Evolutionary conservation across 2,329 filamentous ascomycete genomes (phyloP).

Genomic region (Drechslerella stenobrocha): DNA sequence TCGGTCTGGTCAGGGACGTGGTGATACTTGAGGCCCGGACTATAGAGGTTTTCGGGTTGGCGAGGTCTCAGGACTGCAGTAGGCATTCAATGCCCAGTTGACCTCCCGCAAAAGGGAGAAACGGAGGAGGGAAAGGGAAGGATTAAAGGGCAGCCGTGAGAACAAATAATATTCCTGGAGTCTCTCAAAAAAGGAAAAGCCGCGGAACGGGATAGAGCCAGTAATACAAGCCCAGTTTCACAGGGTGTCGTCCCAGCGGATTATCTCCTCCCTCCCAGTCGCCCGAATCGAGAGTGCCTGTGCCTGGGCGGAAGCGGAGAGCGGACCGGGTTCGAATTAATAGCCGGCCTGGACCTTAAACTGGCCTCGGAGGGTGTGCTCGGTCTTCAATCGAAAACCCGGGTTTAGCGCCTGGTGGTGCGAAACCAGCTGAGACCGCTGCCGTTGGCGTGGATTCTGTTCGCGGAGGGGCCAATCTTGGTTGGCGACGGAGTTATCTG

Average conservation of each 20-base stretch:
- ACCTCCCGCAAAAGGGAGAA: constrained; percentile 30
- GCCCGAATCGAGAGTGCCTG: constrained; percentile 36
- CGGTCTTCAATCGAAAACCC: constrained; percentile 6
- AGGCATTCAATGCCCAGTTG: constrained; percentile 43
- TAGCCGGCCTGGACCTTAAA: constrained; percentile 34
- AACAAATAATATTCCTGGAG: constrained; percentile 13
- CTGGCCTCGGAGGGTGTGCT: constrained; percentile 1
- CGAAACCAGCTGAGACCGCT: constrained; percentile 5
- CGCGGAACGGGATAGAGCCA: constrained; percentile 26
- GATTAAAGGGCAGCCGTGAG: constrained; percentile 12
- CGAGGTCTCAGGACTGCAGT: constrained; percentile 36
- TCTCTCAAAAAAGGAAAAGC: constrained; percentile 29
- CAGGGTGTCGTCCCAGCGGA: constrained; percentile 44
- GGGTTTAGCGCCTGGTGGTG: constrained; percentile 3
- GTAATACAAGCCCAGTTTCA: constrained; percentile 45
- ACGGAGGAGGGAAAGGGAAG: constrained; percentile 17
- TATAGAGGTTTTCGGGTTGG: constrained; percentile 25
- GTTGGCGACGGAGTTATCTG: constrained; percentile 1
- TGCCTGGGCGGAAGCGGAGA: constrained; percentile 48
- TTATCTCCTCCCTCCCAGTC: constrained; percentile 26
- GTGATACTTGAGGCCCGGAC: constrained; percentile 35
- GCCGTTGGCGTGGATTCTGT: background rate
- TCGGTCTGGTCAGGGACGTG: constrained; percentile 19
- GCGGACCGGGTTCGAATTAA: constrained; percentile 48
- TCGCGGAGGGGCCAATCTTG: background rate